Base-by-base conservation (phyloP, 305 asterid genomes). In the Euphrasia arctica region DNA sequence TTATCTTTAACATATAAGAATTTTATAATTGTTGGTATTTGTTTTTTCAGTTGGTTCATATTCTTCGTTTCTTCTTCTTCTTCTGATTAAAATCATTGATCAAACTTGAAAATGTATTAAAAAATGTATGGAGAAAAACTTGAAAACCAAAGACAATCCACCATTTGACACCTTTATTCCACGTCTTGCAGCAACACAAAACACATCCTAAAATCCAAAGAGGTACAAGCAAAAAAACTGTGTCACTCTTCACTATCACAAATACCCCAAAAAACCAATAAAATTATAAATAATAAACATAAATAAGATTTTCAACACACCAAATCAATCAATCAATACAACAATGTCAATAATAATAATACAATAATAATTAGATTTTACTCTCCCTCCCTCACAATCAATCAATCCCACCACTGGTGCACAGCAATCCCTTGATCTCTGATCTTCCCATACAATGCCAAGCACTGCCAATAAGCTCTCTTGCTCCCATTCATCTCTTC, bases 401-500 rank as follows among this genome's bases (percentile, higher is more conserved):
- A 52, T 89, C 77, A 78, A 68, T 64, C 75, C 95, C 96, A 86
- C 93, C 90, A 89, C 64, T 89, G 95, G 48, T 89, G 97, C 66
- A 86, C 91, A 6, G 95, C 95, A 75, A 85, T 70, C 22, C 95
- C 95, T 42, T 83, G 83, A 66, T 89, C 97, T 64, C 75, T 85
- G 62, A 89, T 78, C 49, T 78, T 76, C 15, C 97, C 97, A 68
- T 89, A 87, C 76, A 87, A 66, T 32, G 80, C 78, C 72, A 89
- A 79, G 55, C 96, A 89, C 50, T 87, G 85, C 97, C 95, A 89
- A 70, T 89, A 89, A 36, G 93, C 84, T 70, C 86, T 87, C 72
- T 63, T 76, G 77, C 78, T 78, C 54, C 75, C 67, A 10, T 63
- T 69, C 0, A 39, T 2, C 45, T 1, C 36, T 32, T 32, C 45